Conservation (phyloP, 768 basidiomycete species). For the Coprinellus micaceus region DNA sequence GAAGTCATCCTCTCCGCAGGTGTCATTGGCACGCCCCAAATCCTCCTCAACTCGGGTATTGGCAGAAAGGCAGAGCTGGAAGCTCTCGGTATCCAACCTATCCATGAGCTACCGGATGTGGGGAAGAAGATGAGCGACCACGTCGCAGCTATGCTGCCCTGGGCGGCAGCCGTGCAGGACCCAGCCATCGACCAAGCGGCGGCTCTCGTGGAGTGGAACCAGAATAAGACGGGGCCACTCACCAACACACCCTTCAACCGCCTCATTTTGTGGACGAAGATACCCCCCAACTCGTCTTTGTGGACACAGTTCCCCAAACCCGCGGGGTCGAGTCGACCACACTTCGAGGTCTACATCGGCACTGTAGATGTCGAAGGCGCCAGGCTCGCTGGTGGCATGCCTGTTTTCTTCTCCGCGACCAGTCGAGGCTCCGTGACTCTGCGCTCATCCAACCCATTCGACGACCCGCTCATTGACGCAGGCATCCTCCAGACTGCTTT, state of each 20-base stretch:
- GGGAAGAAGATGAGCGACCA: constrained; percentile 18
- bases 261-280: constrained; percentile 17
- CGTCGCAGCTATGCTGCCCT: background rate
- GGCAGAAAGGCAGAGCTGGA: constrained; percentile 14
- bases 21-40: constrained; percentile 23
- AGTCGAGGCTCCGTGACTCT: background rate
- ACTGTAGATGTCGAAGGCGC: too few species aligned
- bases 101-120: constrained; percentile 16
- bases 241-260: constrained; percentile 17
- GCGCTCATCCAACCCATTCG: constrained; percentile 1
- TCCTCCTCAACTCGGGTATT: constrained; percentile 24
- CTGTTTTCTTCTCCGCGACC: too few species aligned
- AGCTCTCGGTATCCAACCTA: constrained; percentile 6
- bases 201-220: constrained; percentile 20
- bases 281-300: constrained; percentile 17
- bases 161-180: too few species aligned
- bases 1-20: constrained; percentile 30
- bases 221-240: constrained; percentile 19
- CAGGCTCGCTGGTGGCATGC: too few species aligned
- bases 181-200: constrained; percentile 7
- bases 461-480: constrained; percentile 4
- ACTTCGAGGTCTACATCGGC: constrained; percentile 10
- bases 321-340: constrained; percentile 20
- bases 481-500: constrained; percentile 5
- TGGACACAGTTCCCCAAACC: constrained; percentile 19